Percentiles rank a stretch among this genome's conserved stretches.
Evolutionary conservation across 164 flowering plant genomes (phyloP).

Genomic region (Piper betle): DNA sequence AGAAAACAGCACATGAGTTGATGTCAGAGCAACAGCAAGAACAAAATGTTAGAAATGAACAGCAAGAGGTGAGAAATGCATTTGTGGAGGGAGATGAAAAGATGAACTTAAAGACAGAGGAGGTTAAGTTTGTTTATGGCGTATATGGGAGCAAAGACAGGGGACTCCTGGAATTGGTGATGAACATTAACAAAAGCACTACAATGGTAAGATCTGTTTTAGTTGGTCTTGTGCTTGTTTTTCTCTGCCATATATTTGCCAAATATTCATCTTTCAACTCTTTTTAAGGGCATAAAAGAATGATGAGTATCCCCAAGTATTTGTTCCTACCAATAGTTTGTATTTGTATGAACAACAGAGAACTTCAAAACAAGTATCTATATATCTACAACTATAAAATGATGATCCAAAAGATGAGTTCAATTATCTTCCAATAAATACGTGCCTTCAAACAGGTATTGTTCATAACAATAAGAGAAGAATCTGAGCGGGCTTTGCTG

Average conservation of each 20-base stretch:
- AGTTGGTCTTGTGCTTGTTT: not conserved
- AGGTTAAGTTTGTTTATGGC: not conserved
- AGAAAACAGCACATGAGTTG: not conserved
- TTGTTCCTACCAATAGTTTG: no score
- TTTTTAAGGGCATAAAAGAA: no score
- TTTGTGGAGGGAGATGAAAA: not conserved
- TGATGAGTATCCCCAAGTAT: no score
- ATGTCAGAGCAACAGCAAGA: constrained; percentile 3
- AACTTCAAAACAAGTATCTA: no score
- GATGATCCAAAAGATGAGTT: no score
- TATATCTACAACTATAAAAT: no score
- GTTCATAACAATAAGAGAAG: not conserved
- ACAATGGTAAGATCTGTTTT: not conserved
- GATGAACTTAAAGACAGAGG: not conserved
- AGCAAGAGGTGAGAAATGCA: not conserved
- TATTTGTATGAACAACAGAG: no score
- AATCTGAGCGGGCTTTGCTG: not conserved
- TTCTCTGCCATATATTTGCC: not conserved
- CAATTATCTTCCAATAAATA: no score
- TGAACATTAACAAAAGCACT: not conserved
- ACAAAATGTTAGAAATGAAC: constrained; percentile 1
- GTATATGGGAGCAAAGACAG: not conserved
- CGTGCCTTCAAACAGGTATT: no score
- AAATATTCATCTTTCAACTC: no score
- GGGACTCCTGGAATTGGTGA: not conserved